A percentile compares a stretch with the other conserved stretches of the same genome.
phyloP scores from a whole-genome alignment of 768 basidiomycete species.

The Panaeolus papilionaceus region DNA sequence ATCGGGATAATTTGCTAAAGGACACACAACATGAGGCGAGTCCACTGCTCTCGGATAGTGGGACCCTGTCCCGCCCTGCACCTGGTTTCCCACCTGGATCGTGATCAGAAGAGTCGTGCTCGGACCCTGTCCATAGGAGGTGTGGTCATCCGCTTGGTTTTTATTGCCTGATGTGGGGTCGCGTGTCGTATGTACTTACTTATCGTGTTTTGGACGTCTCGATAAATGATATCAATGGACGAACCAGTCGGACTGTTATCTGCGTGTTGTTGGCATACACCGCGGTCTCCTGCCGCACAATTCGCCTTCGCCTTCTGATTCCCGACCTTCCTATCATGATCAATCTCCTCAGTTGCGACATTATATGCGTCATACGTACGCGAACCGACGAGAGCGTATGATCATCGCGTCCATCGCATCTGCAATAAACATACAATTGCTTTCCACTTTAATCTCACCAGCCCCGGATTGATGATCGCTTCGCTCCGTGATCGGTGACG shows the following conservation, averaged over 20 bases:
- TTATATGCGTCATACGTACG: background rate
- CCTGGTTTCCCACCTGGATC: constrained; percentile 25
- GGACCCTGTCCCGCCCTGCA: constrained; percentile 12
- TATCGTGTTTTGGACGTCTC: too few species aligned
- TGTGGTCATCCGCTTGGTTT: background rate
- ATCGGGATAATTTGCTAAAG: background rate
- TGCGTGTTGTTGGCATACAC: background rate
- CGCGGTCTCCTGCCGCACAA: background rate
- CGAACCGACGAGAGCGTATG: background rate
- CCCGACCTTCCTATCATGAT: background rate
- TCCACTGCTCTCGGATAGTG: background rate
- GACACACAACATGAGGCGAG: background rate
- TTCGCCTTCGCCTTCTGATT: background rate
- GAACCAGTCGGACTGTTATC: background rate
- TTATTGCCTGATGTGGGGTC: background rate
- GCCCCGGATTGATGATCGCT: background rate
- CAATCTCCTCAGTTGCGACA: background rate
- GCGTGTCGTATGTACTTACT: background rate
- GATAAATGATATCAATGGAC: too few species aligned
- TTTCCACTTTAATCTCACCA: constrained; percentile 10
- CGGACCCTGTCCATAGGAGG: background rate
- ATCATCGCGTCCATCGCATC: background rate
- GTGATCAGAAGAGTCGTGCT: constrained; percentile 33
- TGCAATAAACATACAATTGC: background rate
- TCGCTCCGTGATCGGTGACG: background rate